Conservation (phyloP, 129 eudicot genomes). For the Helichrysum umbraculigerum region DNA sequence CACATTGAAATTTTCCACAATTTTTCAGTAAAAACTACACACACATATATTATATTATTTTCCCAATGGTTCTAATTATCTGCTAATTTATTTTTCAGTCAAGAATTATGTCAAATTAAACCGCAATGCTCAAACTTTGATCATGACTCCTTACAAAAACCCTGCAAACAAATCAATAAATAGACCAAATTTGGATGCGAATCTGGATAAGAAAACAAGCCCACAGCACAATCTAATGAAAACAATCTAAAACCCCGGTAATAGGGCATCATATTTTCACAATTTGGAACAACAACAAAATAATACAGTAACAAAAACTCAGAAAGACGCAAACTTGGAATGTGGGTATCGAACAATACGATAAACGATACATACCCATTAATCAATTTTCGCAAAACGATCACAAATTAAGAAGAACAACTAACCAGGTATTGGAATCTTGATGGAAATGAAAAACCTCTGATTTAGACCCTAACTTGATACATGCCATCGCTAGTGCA, state of each 20-base stretch:
- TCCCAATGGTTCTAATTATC: not conserved
- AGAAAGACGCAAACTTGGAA: conserved; percentile 11
- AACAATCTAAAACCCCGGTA: not conserved
- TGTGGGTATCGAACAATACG: conserved; percentile 22
- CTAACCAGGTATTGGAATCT: conserved; percentile 49
- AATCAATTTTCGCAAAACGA: conserved; percentile 14
- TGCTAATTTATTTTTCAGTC: not conserved
- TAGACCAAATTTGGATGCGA: not conserved
- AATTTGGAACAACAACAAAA: conserved; percentile 23
- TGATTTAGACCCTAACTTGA: conserved; percentile 60
- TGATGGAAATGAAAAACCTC: conserved; percentile 52
- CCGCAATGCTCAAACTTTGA: not conserved
- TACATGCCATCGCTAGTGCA: conserved; percentile 38
- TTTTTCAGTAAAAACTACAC: too few species aligned
- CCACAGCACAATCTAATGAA: conserved; percentile 7
- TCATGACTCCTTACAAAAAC: not conserved
- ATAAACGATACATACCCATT: conserved; percentile 17
- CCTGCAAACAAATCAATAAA: not conserved
- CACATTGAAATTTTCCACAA: not conserved
- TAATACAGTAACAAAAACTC: not conserved
- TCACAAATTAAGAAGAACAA: not conserved
- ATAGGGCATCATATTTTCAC: conserved; percentile 5
- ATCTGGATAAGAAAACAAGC: not conserved
- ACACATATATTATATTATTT: too few species aligned
- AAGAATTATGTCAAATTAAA: not conserved